phyloP scores from a whole-genome alignment of 2,329 filamentous ascomycete genomes.

The Nemania sp. region DNA sequence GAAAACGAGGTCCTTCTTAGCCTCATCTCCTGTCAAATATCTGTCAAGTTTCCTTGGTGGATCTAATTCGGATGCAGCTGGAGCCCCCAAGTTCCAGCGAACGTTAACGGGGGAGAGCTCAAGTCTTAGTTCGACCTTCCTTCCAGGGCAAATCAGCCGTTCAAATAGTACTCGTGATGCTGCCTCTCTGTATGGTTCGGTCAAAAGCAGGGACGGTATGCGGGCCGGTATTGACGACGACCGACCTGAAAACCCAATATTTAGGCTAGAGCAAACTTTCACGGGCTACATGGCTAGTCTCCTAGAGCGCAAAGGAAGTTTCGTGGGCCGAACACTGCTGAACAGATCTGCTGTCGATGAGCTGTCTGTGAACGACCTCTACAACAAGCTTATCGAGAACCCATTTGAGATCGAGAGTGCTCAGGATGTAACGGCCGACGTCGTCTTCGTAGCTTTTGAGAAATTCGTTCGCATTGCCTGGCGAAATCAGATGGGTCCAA shows the following conservation, averaged over 20 bases:
- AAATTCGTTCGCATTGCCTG: conserved; percentile 91
- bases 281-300: conserved; percentile 84
- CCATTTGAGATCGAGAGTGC: conserved; percentile 82
- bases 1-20: conserved; percentile 76
- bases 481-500: conserved; percentile 87
- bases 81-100: conserved; percentile 57
- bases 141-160: conserved; percentile 57
- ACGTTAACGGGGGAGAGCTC: conserved; percentile 53
- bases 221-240: conserved; percentile 62
- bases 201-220: conserved; percentile 61
- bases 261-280: conserved; percentile 85
- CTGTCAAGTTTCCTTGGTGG: conserved; percentile 83
- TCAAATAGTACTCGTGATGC: conserved; percentile 61
- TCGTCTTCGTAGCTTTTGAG: conserved; percentile 91
- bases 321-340: conserved; percentile 81
- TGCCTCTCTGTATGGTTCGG: conserved; percentile 66
- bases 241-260: conserved; percentile 72
- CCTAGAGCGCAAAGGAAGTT: conserved; percentile 86
- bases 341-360: conserved; percentile 79
- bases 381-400: conserved; percentile 87
- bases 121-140: conserved; percentile 53
- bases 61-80: conserved; percentile 57
- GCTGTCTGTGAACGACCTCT: conserved; percentile 86
- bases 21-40: conserved; percentile 90
- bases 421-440: conserved; percentile 81